Evolutionary conservation across 805 yeast genomes (phyloP), one percentile per base, ranked within the genome.

Genomic region (Phaffomyces opuntiae): DNA sequence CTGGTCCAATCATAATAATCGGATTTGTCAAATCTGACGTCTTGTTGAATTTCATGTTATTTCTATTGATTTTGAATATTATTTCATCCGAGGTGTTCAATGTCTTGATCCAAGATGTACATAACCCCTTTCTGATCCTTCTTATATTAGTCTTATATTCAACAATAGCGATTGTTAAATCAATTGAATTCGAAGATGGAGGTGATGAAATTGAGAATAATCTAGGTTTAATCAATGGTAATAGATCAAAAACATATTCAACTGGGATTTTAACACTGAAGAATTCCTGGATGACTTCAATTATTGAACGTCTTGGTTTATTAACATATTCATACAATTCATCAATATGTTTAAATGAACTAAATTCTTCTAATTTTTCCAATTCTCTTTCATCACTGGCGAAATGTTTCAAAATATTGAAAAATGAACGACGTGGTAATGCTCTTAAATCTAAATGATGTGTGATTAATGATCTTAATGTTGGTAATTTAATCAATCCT

Each of bases 301-400:
- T 59, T 5, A 90, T 75, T 42, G 96, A 88, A 53, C 99, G 65
- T 51, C 96, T 73, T 6, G 98, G 97, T 48, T 98, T 69, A 59
- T 88, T 86, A n/a, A 95, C 95, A 63, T 93, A 93, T 62, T 91
- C 82, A 61, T 80, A 91, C 39, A 90, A 64, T 45, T 87, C 96
- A 59, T 91, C 89, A 43, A 83, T 75, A 42, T 86, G 88, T 38
- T 83, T 83, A 42, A 81, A 71, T 9, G 75, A 67, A 9, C 84
- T 77, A 55, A 93, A 86, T 54, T 93, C 96, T 42, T 67, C 66
- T 39, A 93, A 69, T 56, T 87, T 86, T 42, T 81, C 93, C 33
- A 70, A 67, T 55, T 91, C 97, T 47, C 91, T 70, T 45, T 75
- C 77, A 46, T 85, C 93, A 17, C 72, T 68, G 7, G 87, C 81